Base-by-base conservation (phyloP, 257 asterid species). In the Ehretia macrophylla region DNA sequence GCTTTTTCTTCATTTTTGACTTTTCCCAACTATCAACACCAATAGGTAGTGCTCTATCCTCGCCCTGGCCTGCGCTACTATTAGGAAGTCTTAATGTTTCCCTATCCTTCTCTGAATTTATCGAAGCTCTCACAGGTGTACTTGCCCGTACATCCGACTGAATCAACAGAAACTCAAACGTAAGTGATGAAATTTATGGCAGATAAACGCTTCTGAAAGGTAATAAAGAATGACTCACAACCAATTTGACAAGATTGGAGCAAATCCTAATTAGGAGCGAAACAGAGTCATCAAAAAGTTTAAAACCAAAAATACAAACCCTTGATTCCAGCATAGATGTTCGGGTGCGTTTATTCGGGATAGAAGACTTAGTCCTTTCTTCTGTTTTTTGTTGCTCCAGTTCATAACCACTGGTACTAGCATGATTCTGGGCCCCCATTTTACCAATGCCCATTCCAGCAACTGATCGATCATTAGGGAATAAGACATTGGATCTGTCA, bases 11-110 rank as follows among this genome's bases (percentile, higher is more conserved):
- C 92, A 77, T 91, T 83, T 83, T 91, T 47, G 85, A 74, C 72
- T 79, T 85, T 72, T 91, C 98, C 98, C 96, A 91, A 75, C 96
- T 94, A 67, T 87, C 96, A 66, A 79, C 82, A 56, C 77, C 74
- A 62, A 77, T 60, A 21, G 96, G 75, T 45, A 79, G 67, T 39
- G 77, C 53, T 59, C 87, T 77, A 73, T 82, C 91, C 67, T 87
- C 95, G 40, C 86, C 75, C 68, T 78, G 94, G 47, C 64, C 78
- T 57, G 75, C 63, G 75, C 69, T 74, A 73, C 80, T 67, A 66
- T 64, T 82, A 63, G 94, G 70, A 60, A 79, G 72, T 76, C 94
- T 78, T 66, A 67, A 68, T 55, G 70, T 63, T 66, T 87, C 96
- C 77, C 77, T 80, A 69, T 87, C 96, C 78, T 82, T 87, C 60